These are phyloP conservation scores for Stagonosporopsis cucurbitacearum DNA, from an alignment of 2,329 filamentous ascomycete species.

Conservation along the genomic window DNA sequence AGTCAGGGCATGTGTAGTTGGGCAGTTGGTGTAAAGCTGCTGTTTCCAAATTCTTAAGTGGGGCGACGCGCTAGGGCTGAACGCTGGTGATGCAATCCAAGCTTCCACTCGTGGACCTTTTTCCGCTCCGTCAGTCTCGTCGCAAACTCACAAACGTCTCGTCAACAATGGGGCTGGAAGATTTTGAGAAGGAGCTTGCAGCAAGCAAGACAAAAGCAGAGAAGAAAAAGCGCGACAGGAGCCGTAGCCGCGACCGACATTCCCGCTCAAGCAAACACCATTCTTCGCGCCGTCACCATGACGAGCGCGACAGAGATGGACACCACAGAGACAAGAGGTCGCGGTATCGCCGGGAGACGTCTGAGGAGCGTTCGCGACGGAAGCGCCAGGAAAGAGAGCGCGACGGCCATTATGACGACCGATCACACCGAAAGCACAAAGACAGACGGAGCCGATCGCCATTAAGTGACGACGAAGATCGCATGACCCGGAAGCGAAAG, in stretches of 20 bases:
- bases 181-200: slow-evolving; percentile 80
- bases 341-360: slow-evolving; percentile 57
- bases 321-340: slow-evolving; percentile 70
- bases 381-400: slow-evolving; percentile 49
- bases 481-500: slow-evolving; percentile 41
- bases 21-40: slow-evolving; percentile 5
- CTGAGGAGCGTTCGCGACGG: slow-evolving; percentile 51
- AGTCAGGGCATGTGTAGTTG: not conserved
- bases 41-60: slow-evolving; percentile 43
- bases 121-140: slow-evolving; percentile 54
- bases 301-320: slow-evolving; percentile 56
- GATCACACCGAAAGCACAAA: slow-evolving; percentile 44
- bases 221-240: slow-evolving; percentile 55
- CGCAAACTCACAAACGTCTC: not conserved
- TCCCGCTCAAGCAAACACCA: slow-evolving; percentile 49
- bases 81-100: slow-evolving; percentile 34
- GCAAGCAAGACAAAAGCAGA: slow-evolving; percentile 66
- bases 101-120: slow-evolving; percentile 7
- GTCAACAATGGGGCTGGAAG: slow-evolving; percentile 65
- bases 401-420: slow-evolving; percentile 50
- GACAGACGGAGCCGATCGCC: slow-evolving; percentile 32
- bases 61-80: slow-evolving; percentile 30
- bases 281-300: slow-evolving; percentile 53
- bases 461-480: slow-evolving; percentile 46
- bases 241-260: slow-evolving; percentile 49